These are phyloP conservation scores for Herpetospermum pedunculosum DNA, from an alignment of 306 rosid genomes.

Conservation along the genomic window DNA sequence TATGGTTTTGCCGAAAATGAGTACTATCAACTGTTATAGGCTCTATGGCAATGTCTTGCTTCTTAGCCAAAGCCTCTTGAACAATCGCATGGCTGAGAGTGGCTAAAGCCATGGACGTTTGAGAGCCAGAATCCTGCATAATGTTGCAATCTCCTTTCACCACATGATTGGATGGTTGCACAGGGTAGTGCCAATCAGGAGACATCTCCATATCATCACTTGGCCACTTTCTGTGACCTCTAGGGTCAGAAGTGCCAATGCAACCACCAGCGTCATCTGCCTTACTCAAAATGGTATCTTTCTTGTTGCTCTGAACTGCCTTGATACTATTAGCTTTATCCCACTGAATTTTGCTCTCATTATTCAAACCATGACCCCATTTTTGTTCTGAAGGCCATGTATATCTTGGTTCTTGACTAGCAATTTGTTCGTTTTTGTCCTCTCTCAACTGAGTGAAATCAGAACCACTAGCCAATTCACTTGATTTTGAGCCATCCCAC, in stretches of 20 bases:
- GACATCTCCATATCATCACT: conserved; percentile 50
- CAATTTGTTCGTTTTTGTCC: conserved; percentile 30
- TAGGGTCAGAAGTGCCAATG: conserved; percentile 26
- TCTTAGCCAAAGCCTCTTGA: conserved; percentile 33
- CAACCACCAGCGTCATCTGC: conserved; percentile 32
- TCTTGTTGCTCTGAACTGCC: conserved; percentile 36
- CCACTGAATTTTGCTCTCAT: conserved; percentile 28
- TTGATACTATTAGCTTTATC: conserved; percentile 21
- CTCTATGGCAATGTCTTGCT: conserved; percentile 30
- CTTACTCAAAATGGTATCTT: conserved; percentile 37
- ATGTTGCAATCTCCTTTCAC: conserved; percentile 39
- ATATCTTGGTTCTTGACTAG: conserved; percentile 30
- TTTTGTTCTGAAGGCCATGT: conserved; percentile 31
- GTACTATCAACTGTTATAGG: conserved; percentile 27
- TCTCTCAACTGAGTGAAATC: conserved; percentile 38
- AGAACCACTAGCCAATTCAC: conserved; percentile 24
- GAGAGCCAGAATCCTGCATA: conserved; percentile 30
- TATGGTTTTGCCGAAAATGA: conserved; percentile 20
- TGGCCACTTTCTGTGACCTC: conserved; percentile 53
- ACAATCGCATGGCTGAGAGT: conserved; percentile 27
- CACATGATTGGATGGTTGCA: conserved; percentile 33
- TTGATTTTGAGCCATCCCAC: conserved; percentile 43
- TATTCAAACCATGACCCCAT: conserved; percentile 29
- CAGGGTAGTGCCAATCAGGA: conserved; percentile 74
- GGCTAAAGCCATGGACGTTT: conserved; percentile 24